A percentile compares a stretch with the other conserved stretches of the same genome.
phyloP scores from a whole-genome alignment of 257 asterid genomes.

The Cynanchum wilfordii region DNA sequence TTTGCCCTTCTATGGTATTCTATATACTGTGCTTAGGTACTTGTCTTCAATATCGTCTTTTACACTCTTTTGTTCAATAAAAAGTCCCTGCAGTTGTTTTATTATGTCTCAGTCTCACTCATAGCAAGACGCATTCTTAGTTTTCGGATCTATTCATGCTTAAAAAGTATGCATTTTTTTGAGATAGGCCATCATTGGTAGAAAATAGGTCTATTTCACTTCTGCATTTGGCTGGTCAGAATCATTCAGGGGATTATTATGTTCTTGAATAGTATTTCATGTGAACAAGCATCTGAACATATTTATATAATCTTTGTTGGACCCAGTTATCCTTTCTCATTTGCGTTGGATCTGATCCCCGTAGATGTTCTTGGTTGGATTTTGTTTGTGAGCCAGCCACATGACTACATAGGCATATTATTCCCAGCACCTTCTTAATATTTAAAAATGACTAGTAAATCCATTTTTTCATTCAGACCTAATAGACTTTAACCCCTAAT shows the following conservation, averaged over 20 bases:
- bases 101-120: background rate
- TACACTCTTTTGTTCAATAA: too few relatives aligned
- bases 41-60: background rate
- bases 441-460: background rate
- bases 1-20: background rate
- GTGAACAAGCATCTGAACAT: background rate
- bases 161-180: background rate
- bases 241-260: background rate
- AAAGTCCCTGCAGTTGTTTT: background rate
- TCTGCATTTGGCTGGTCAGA: background rate
- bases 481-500: background rate
- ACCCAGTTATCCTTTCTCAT: background rate
- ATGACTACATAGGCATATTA: background rate
- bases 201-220: background rate
- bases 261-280: background rate
- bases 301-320: background rate
- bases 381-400: background rate
- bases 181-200: background rate
- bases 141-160: background rate
- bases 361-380: background rate
- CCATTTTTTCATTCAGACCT: background rate
- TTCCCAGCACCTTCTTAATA: background rate
- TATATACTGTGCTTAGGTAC: background rate
- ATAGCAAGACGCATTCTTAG: background rate
- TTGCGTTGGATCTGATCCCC: background rate